A percentile compares a stretch with the other conserved stretches of the same genome.
Evolutionary conservation across 2,329 filamentous ascomycete genomes (phyloP).

Genomic region (Aciculosporium take): DNA sequence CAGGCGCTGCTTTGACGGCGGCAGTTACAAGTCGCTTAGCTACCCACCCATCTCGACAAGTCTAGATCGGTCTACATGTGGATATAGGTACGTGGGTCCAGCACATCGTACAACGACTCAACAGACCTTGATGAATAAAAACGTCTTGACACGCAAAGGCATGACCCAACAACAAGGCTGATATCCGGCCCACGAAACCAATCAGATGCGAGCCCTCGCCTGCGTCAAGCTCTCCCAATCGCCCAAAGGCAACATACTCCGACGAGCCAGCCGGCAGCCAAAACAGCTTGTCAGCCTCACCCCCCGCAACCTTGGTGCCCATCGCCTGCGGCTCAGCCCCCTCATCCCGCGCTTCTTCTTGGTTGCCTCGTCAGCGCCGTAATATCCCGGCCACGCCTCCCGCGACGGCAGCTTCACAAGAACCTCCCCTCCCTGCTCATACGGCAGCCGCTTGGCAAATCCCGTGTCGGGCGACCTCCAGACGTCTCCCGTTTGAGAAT

Average conservation of each 20-base stretch:
- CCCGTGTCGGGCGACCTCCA: constrained; percentile 6
- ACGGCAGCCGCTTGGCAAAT: constrained; percentile 4
- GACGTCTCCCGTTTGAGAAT: constrained; percentile 4
- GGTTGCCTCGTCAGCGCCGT: constrained; percentile 2
- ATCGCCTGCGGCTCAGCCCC: constrained; percentile 4
- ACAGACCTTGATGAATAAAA: too few relatives aligned
- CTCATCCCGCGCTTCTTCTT: constrained; percentile 4
- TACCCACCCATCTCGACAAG: too few relatives aligned
- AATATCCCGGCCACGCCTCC: constrained; percentile 6
- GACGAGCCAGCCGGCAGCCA: constrained; percentile 6
- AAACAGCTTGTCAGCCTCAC: constrained; percentile 3
- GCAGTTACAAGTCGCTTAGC: too few relatives aligned
- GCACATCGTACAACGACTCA: too few relatives aligned
- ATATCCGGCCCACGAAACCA: too few relatives aligned
- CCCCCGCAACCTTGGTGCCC: constrained; percentile 2
- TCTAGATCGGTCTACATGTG: too few relatives aligned
- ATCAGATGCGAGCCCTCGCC: constrained; percentile 5
- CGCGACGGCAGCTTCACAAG: constrained; percentile 4
- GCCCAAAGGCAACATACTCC: constrained; percentile 3
- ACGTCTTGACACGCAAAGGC: too few relatives aligned
- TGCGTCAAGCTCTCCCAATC: constrained; percentile 6
- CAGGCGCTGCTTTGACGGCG: too few relatives aligned
- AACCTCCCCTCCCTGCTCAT: constrained; percentile 5
- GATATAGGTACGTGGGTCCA: too few relatives aligned
- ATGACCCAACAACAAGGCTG: too few relatives aligned